A percentile compares a stretch with the other conserved stretches of the same genome.
Evolutionary conservation across 208 protist species (phyloP).

Genomic region (Leishmania arabica): DNA sequence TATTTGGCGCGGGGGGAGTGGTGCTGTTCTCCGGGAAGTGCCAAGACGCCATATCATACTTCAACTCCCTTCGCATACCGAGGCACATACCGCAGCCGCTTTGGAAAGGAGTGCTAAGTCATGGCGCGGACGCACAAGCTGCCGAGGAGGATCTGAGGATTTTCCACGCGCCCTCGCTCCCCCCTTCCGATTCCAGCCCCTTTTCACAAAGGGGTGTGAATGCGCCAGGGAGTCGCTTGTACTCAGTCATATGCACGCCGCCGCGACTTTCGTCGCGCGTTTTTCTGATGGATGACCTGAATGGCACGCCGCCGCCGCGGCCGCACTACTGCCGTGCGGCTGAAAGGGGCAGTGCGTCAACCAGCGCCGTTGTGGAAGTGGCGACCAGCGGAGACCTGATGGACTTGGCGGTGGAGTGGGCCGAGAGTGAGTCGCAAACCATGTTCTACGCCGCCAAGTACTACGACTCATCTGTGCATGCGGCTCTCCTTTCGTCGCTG

Average conservation of each 20-base stretch:
- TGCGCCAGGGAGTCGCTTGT: conserved; percentile 6
- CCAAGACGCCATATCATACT: conserved; percentile 38
- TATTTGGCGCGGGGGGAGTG: conserved; percentile 41
- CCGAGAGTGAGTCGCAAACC: conserved; percentile 51
- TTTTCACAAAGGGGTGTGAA: background rate
- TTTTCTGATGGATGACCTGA: conserved; percentile 5
- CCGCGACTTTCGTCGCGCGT: conserved; percentile 27
- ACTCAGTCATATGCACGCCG: conserved; percentile 24
- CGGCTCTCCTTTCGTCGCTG: conserved; percentile 26
- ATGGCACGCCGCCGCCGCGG: conserved; percentile 2
- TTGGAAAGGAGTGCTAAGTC: conserved; percentile 19
- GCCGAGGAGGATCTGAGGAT: background rate
- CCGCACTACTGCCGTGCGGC: conserved; percentile 4
- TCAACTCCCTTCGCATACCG: conserved; percentile 48
- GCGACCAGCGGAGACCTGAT: conserved; percentile 35
- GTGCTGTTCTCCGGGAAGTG: conserved; percentile 56
- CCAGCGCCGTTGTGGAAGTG: conserved; percentile 23
- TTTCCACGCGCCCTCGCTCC: background rate
- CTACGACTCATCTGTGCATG: conserved; percentile 44
- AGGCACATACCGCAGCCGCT: conserved; percentile 14
- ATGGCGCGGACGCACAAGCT: background rate
- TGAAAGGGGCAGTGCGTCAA: background rate
- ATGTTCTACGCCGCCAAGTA: conserved; percentile 66
- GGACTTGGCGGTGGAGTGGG: conserved; percentile 59
- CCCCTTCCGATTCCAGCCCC: background rate